A percentile compares a stretch with the other conserved stretches of the same genome.
Evolutionary conservation across 345 rosid genomes (phyloP).

Genomic region (Rhizophora mangle): DNA sequence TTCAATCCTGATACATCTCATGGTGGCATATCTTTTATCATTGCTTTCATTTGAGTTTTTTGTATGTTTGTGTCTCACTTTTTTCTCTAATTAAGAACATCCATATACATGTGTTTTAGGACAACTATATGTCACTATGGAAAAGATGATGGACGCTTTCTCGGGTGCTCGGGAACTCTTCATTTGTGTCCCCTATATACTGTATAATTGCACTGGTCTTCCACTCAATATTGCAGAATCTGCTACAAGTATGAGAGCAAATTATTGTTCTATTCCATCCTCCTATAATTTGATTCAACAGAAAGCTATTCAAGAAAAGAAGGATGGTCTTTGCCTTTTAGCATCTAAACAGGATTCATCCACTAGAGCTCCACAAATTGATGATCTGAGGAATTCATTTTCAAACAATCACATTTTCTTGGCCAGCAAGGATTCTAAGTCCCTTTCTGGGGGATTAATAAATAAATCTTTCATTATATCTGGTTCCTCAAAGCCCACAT

Average conservation of each 20-base stretch:
- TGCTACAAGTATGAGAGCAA: slow-evolving; percentile 46
- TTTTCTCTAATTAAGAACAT: slow-evolving; percentile 11
- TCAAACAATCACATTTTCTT: slow-evolving; percentile 38
- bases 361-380: slow-evolving; percentile 30
- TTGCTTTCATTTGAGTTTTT: slow-evolving; percentile 1
- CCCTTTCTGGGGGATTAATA: slow-evolving; percentile 28
- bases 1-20: slow-evolving; percentile 45
- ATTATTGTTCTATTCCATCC: slow-evolving; percentile 55
- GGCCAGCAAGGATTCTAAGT: slow-evolving; percentile 25
- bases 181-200: slow-evolving; percentile 68
- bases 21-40: slow-evolving; percentile 39
- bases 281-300: slow-evolving; percentile 63
- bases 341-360: slow-evolving; percentile 42
- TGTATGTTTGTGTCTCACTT: neutral
- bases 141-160: slow-evolving; percentile 75
- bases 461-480: slow-evolving; percentile 37
- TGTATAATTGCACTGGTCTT: slow-evolving; percentile 81
- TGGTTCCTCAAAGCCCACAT: slow-evolving; percentile 17
- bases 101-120: slow-evolving; percentile 39
- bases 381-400: slow-evolving; percentile 33
- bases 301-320: slow-evolving; percentile 42
- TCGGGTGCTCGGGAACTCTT: slow-evolving; percentile 87
- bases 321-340: slow-evolving; percentile 66
- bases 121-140: slow-evolving; percentile 57
- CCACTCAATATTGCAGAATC: slow-evolving; percentile 63